Percentiles rank a stretch among this genome's conserved stretches.
Conservation (phyloP, 169 alveolate genomes). For the Babesia divergens region DNA sequence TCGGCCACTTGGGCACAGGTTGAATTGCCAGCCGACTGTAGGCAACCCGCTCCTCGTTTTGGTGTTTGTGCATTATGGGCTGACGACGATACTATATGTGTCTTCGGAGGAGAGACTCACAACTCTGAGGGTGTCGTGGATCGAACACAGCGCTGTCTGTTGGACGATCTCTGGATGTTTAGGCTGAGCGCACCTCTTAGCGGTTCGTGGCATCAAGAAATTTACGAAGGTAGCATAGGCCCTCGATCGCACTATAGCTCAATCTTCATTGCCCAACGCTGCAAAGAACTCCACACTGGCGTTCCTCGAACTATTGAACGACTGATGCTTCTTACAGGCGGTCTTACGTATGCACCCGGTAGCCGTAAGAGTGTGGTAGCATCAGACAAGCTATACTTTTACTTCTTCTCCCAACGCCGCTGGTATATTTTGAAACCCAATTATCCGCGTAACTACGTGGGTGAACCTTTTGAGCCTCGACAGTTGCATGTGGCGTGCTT, state of each 20-base stretch:
- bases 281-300: conserved; percentile 75
- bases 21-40: conserved; percentile 70
- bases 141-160: conserved; percentile 66
- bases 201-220: conserved; percentile 80
- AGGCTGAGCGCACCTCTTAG: conserved; percentile 55
- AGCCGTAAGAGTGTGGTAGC: conserved; percentile 65
- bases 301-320: conserved; percentile 79
- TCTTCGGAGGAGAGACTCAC: conserved; percentile 86
- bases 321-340: conserved; percentile 75
- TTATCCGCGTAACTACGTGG: conserved; percentile 67
- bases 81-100: conserved; percentile 77
- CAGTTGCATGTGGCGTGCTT: conserved; percentile 80
- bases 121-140: conserved; percentile 58
- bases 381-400: conserved; percentile 73
- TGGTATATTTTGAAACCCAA: conserved; percentile 74
- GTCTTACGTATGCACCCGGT: conserved; percentile 71
- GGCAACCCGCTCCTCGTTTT: conserved; percentile 82
- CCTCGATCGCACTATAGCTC: conserved; percentile 83
- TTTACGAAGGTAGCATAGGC: conserved; percentile 79
- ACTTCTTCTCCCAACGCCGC: conserved; percentile 74
- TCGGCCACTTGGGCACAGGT: conserved; percentile 81
- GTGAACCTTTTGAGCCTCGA: conserved; percentile 76
- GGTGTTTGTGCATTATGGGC: conserved; percentile 86
- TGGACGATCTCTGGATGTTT: conserved; percentile 84
- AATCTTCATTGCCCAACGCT: conserved; percentile 83